These are phyloP conservation scores for Calonectria pseudoreteaudii DNA, from an alignment of 2,329 filamentous ascomycete species.

Conservation along the genomic window DNA sequence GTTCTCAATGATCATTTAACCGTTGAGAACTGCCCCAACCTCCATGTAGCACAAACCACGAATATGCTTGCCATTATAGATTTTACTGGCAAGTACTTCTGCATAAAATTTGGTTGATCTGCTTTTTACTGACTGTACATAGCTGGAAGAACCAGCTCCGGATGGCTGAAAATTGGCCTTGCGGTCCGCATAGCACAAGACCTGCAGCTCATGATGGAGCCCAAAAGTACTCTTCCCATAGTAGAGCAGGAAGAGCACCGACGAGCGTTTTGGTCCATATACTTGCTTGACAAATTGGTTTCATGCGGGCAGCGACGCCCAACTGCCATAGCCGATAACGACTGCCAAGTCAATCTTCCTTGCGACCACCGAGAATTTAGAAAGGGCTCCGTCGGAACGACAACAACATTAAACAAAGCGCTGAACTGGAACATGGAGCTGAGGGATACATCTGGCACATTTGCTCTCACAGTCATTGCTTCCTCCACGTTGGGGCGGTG, in stretches of 20 bases:
- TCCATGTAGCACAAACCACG: constrained; percentile 19
- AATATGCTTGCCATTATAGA: constrained; percentile 21
- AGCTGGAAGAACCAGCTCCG: constrained; percentile 34
- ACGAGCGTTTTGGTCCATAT: constrained; percentile 52
- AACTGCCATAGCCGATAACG: constrained; percentile 45
- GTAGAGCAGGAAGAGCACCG: constrained; percentile 48
- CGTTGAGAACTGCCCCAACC: constrained; percentile 3
- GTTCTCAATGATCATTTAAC: constrained; percentile 24
- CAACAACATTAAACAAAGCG: constrained; percentile 6
- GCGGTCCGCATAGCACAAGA: constrained; percentile 49
- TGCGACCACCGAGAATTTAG: constrained; percentile 20
- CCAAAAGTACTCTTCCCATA: constrained; percentile 25
- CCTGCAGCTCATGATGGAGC: constrained; percentile 48
- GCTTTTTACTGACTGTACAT: neutral
- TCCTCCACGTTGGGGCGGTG: constrained; percentile 1
- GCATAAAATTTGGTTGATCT: neutral
- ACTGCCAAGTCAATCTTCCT: constrained; percentile 47
- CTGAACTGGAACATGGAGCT: neutral
- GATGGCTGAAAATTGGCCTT: constrained; percentile 51
- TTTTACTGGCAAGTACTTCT: constrained; percentile 16
- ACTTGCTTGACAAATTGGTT: constrained; percentile 49
- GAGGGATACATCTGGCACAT: neutral
- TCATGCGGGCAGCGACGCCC: constrained; percentile 49
- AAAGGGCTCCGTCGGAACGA: neutral
- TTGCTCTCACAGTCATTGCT: constrained; percentile 6